Conservation (phyloP, 768 basidiomycete species). For the Trametopsis cervina region DNA sequence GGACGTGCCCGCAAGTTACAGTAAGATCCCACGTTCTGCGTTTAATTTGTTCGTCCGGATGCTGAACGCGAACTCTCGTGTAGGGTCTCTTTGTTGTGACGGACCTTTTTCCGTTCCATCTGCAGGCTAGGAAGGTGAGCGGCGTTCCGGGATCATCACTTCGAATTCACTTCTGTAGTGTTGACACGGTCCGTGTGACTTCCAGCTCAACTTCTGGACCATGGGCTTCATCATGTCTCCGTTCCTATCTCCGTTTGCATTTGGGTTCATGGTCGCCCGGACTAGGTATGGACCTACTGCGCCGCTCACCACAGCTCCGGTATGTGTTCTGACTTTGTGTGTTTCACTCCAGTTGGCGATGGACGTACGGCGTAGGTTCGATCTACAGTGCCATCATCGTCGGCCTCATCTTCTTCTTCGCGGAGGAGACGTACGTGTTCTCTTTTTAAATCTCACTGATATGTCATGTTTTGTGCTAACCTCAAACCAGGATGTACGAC, state of each 20-base stretch:
- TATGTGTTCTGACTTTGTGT: neutral
- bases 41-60: neutral
- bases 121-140: slow-evolving; percentile 56
- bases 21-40: slow-evolving; percentile 23
- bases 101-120: slow-evolving; percentile 63
- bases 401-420: slow-evolving; percentile 48
- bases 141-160: no score
- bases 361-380: slow-evolving; percentile 62
- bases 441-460: neutral
- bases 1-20: slow-evolving; percentile 58
- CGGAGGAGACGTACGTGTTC: slow-evolving; percentile 54
- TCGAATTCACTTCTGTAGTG: no score
- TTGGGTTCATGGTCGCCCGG: slow-evolving; percentile 61
- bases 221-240: slow-evolving; percentile 67
- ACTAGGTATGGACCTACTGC: slow-evolving; percentile 28
- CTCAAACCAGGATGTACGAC: slow-evolving; percentile 46
- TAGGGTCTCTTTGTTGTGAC: slow-evolving; percentile 56
- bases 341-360: slow-evolving; percentile 39
- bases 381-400: slow-evolving; percentile 53
- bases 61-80: neutral
- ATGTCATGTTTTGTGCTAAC: slow-evolving; percentile 4
- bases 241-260: slow-evolving; percentile 57
- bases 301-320: neutral
- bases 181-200: neutral
- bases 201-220: slow-evolving; percentile 64